Conservation (phyloP, 2,329 filamentous ascomycete genomes). For the Arthrobotrys conoides region DNA sequence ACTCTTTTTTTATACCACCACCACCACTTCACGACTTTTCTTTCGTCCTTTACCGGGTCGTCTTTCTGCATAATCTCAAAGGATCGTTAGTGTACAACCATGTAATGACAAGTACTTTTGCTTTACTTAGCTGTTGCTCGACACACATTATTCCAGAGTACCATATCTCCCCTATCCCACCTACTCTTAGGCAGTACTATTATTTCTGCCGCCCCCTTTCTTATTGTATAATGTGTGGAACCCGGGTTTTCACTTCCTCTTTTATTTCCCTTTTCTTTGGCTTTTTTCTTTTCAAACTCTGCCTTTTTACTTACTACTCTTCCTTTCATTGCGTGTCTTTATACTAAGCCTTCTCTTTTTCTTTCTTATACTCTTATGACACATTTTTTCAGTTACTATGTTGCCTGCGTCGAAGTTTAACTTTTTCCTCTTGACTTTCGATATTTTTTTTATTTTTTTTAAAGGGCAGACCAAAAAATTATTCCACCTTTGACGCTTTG, state of each 20-base stretch:
- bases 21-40: constrained; percentile 19
- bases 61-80: constrained; percentile 22
- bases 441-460: constrained; percentile 12
- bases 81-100: constrained; percentile 42
- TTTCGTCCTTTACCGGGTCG: constrained; percentile 18
- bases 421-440: constrained; percentile 11
- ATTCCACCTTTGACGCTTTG: constrained; percentile 30
- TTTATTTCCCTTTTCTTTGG: constrained; percentile 8
- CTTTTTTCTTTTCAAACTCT: neutral
- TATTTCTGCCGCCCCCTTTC: neutral
- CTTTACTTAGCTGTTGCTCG: constrained; percentile 22
- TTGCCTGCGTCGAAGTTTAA: too few relatives aligned
- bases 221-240: constrained; percentile 56
- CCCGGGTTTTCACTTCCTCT: constrained; percentile 19
- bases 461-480: constrained; percentile 43
- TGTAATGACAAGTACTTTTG: constrained; percentile 50
- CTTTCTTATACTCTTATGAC: constrained; percentile 1
- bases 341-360: constrained; percentile 3
- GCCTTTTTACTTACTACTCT: constrained; percentile 19
- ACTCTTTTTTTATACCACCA: constrained; percentile 10
- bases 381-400: neutral
- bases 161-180: neutral
- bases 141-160: constrained; percentile 21
- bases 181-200: constrained; percentile 2
- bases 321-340: constrained; percentile 28